These are phyloP conservation scores for Isochrysis galbana DNA, from an alignment of 78 protist genomes.

Conservation along the genomic window DNA sequence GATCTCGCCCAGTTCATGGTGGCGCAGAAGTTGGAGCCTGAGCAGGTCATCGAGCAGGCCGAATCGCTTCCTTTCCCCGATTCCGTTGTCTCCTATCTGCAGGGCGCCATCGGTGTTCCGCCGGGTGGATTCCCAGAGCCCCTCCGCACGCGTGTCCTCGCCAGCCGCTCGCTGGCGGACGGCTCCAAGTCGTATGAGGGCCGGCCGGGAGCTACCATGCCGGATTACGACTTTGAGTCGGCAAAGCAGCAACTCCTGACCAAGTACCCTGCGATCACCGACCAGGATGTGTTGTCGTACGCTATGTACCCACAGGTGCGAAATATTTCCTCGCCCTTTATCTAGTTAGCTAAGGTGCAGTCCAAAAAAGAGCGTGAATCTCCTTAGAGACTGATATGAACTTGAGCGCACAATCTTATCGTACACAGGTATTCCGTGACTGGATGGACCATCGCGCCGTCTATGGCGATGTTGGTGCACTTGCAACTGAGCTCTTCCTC, in stretches of 20 bases:
- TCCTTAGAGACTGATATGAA: too few relatives aligned
- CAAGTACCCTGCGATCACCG: background rate
- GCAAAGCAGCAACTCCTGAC: background rate
- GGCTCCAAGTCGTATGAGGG: background rate
- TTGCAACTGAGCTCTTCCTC: slow-evolving; percentile 62
- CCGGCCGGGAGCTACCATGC: slow-evolving; percentile 66
- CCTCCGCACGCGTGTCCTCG: slow-evolving; percentile 45
- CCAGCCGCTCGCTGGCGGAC: background rate
- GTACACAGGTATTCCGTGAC: background rate
- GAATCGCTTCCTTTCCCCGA: slow-evolving; percentile 63
- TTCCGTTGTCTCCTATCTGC: slow-evolving; percentile 73
- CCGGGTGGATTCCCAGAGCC: slow-evolving; percentile 79
- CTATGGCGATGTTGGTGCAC: slow-evolving; percentile 32
- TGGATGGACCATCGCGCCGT: background rate
- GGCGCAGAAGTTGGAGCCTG: background rate
- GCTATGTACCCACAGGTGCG: slow-evolving; percentile 60
- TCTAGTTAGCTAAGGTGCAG: too few relatives aligned
- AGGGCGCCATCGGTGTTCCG: slow-evolving; percentile 68
- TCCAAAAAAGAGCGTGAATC: too few relatives aligned
- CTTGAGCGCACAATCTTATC: too few relatives aligned
- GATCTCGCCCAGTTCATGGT: slow-evolving; percentile 80
- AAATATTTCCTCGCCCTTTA: too few relatives aligned
- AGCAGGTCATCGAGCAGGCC: slow-evolving; percentile 27
- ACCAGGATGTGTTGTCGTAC: slow-evolving; percentile 26
- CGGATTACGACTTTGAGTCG: slow-evolving; percentile 51